Conservation (phyloP, 208 protist genomes). For the Porcisia hertigi region DNA sequence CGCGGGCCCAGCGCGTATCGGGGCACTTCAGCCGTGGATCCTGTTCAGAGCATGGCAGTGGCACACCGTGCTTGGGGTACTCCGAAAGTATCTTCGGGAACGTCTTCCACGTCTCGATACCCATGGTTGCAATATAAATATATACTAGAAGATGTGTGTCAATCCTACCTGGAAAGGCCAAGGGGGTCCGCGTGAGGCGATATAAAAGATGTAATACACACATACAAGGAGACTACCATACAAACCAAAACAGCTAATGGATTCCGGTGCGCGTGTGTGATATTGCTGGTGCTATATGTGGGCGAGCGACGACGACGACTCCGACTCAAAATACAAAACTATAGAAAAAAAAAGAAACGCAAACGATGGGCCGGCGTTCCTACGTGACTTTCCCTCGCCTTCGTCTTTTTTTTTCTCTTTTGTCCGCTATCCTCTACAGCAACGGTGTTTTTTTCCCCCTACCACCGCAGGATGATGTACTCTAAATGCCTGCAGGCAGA, state of each 20-base stretch:
- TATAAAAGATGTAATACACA: too few species aligned
- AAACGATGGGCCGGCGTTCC: neutral
- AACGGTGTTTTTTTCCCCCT: too few species aligned
- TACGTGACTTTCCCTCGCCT: neutral
- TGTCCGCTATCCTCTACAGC: neutral
- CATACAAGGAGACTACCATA: too few species aligned
- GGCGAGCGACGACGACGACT: neutral
- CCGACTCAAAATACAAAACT: too few species aligned
- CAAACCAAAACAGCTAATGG: neutral
- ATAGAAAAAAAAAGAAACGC: neutral
- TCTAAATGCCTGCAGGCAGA: neutral
- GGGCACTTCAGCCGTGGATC: slow-evolving; percentile 75
- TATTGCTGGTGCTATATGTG: neutral
- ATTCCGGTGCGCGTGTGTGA: neutral
- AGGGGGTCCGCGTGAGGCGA: too few species aligned
- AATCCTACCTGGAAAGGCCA: too few species aligned
- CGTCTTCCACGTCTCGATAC: slow-evolving; percentile 85
- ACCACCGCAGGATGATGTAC: neutral
- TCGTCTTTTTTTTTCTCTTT: slow-evolving; percentile 11
- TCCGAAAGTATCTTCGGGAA: slow-evolving; percentile 75
- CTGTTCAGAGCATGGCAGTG: slow-evolving; percentile 83
- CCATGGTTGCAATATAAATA: slow-evolving; percentile 38
- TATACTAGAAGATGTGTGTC: neutral
- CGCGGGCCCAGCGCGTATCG: slow-evolving; percentile 82
- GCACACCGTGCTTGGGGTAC: slow-evolving; percentile 79